Conservation (phyloP, 495 filamentous ascomycete genomes). For the Tuber brumale region DNA sequence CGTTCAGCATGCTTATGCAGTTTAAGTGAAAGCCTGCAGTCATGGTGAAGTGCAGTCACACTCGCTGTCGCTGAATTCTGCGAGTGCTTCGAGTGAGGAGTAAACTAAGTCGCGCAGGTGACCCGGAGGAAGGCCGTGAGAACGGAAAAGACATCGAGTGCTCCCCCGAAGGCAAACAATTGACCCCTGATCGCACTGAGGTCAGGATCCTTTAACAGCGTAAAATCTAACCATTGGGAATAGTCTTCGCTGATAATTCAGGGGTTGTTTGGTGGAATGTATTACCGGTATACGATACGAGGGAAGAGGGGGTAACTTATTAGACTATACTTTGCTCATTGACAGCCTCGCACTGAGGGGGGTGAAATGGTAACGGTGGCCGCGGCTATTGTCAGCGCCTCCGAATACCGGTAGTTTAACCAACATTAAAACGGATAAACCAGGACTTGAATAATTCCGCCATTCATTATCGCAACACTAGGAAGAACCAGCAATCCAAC, state of each 20-base stretch:
- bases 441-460: background rate
- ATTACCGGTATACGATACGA: background rate
- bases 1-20: background rate
- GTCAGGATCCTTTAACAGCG: background rate
- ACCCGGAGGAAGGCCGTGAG: background rate
- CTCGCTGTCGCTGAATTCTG: background rate
- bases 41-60: background rate
- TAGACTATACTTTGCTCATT: background rate
- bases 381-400: background rate
- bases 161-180: background rate
- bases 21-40: background rate
- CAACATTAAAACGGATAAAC: background rate
- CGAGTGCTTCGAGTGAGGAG: background rate
- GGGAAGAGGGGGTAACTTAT: background rate
- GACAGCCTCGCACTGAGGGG: background rate
- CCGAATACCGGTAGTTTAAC: background rate
- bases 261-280: background rate
- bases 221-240: background rate
- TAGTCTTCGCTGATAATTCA: background rate
- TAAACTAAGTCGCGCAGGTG: background rate
- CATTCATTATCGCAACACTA: background rate
- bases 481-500: background rate
- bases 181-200: background rate
- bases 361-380: background rate
- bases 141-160: background rate